Base-by-base conservation (phyloP, 2,329 filamentous ascomycete species). In the Fusarium sp. region DNA sequence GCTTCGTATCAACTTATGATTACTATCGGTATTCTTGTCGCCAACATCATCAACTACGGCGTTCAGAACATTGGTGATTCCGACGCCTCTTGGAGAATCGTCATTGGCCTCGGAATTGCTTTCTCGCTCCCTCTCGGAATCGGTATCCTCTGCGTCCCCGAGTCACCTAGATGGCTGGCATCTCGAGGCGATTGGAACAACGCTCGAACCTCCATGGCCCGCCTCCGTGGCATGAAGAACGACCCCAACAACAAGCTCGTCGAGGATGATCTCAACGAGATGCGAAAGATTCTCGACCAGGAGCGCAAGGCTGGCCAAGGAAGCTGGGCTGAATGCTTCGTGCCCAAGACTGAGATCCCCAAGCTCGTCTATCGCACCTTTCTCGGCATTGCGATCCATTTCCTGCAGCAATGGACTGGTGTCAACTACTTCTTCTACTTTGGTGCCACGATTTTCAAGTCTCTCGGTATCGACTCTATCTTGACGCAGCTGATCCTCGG, bases 1-100 rank as follows among this genome's bases (percentile, higher is more conserved):
- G 86, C 88, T 6, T 90, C 88, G n/a, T 94, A 94, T 82, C 92
- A 94, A 82, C 88, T 94, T 18, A 91, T 93, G 83, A 92, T 94
- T 80, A 94, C 92, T 1, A 84, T 93, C 31, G 92, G 92, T 37
- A 93, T 94, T 72, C 89, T 90, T 63, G 80, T 88, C 22, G 85
- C 88, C 64, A 88, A 89, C 74, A 82, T 87, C 64, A 85, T 91
- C 76, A 90, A 90, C 80, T 89, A 84, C 63, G 88, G 86, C 50
- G 84, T 88, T 11, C 82, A 85, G 50, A 77, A 76, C 11, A 85
- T 88, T 73, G 67, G 87, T 52, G 77, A 83, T 4, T 80, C 80
- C 0, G 81, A 84, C 48, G 82, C 80, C 0, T 88, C 89, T 1
- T 94, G 92, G 90, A 87, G 91, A 56, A 87, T 92, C 24, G 88